These are phyloP conservation scores for Oidium heveae DNA, from an alignment of 2,329 filamentous ascomycete genomes.

Conservation along the genomic window DNA sequence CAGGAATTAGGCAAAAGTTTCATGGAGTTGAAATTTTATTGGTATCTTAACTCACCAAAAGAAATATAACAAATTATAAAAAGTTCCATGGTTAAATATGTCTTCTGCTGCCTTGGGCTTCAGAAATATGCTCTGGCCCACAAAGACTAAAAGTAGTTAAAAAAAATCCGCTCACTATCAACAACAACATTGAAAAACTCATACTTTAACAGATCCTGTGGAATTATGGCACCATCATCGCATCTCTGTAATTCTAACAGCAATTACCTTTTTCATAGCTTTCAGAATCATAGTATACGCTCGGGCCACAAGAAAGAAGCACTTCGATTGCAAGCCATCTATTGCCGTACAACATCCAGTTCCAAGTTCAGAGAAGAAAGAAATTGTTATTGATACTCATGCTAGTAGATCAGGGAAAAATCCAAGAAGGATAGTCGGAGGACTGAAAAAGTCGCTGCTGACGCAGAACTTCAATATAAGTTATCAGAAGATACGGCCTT, in stretches of 20 bases:
- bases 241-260: not conserved
- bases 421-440: constrained; percentile 15
- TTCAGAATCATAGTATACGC: not conserved
- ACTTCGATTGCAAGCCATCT: not conserved
- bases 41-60: no score
- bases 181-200: no score
- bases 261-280: not conserved
- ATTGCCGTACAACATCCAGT: constrained; percentile 1
- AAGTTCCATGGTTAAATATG: no score
- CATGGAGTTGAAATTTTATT: no score
- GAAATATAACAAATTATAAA: no score
- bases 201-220: not conserved
- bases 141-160: no score
- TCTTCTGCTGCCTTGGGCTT: no score
- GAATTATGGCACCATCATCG: constrained; percentile 1
- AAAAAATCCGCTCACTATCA: no score
- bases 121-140: no score
- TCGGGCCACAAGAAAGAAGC: not conserved
- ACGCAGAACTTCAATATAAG: constrained; percentile 11
- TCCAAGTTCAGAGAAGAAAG: constrained; percentile 7
- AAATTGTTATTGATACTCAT: constrained; percentile 7
- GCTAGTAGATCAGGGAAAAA: constrained; percentile 11
- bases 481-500: constrained; percentile 32
- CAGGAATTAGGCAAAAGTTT: no score
- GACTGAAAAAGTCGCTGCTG: constrained; percentile 10